Evolutionary conservation across 352 stramenopile species (phyloP).

Genomic region (Albugo laibachii): DNA sequence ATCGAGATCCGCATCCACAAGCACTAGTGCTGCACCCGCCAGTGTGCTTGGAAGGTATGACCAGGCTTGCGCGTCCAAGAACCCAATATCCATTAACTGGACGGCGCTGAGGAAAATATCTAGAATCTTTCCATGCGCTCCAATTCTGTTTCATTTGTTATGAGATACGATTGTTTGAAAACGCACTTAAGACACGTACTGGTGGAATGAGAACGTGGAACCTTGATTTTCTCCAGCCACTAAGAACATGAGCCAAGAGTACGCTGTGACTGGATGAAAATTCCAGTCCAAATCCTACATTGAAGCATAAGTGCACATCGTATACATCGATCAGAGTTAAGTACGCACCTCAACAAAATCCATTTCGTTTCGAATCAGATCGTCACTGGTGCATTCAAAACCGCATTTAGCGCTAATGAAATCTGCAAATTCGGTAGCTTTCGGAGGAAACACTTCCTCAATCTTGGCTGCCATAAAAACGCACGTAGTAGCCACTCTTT

Average conservation of each 20-base stretch:
- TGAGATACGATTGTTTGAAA: too few species aligned
- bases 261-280: constrained; percentile 47
- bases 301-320: constrained; percentile 3
- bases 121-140: constrained; percentile 9
- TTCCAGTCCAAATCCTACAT: constrained; percentile 65
- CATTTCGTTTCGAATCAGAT: constrained; percentile 35
- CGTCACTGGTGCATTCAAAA: constrained; percentile 20
- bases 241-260: constrained; percentile 61
- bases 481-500: constrained; percentile 20
- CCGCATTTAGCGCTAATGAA: constrained; percentile 30
- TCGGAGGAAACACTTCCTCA: constrained; percentile 60
- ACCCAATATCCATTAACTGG: constrained; percentile 44
- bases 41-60: constrained; percentile 59
- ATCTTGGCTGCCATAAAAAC: constrained; percentile 78
- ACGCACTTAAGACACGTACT: too few species aligned
- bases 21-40: constrained; percentile 41
- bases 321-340: background rate
- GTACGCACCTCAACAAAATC: constrained; percentile 36
- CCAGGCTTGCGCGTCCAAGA: constrained; percentile 56
- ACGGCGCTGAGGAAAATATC: constrained; percentile 51
- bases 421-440: constrained; percentile 37
- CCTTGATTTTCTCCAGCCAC: constrained; percentile 22
- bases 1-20: constrained; percentile 44
- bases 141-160: too few species aligned
- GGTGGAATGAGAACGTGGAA: background rate